These are phyloP conservation scores for Medicago lupulina DNA, from an alignment of 306 rosid genomes.

Conservation along the genomic window DNA sequence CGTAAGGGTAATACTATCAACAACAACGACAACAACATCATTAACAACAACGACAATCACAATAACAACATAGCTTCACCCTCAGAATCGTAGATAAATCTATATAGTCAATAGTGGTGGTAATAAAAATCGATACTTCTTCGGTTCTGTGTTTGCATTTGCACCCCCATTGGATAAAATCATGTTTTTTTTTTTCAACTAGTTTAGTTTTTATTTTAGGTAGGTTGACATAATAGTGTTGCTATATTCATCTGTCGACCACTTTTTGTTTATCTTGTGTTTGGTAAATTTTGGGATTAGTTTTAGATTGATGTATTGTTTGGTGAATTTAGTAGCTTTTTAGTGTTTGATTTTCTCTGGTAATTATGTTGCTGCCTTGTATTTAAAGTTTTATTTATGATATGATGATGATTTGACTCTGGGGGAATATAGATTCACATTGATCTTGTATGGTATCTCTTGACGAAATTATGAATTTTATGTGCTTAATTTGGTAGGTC, in stretches of 20 bases:
- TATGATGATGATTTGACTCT: conserved; percentile 2
- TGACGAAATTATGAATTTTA: not conserved
- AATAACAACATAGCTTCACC: conserved; percentile 54
- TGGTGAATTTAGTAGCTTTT: conserved; percentile 25
- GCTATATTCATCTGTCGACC: not conserved
- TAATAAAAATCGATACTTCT: conserved; percentile 1
- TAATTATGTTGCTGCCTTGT: conserved; percentile 28
- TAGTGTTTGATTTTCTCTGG: not conserved
- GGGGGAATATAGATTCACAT: not conserved
- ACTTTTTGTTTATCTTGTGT: not conserved
- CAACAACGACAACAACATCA: not conserved
- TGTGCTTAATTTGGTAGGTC: not conserved
- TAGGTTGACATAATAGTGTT: conserved; percentile 13
- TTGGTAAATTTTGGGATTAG: conserved; percentile 20
- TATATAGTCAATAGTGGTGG: not conserved
- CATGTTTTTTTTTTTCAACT: not conserved
- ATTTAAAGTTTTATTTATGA: not conserved
- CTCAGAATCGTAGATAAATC: conserved; percentile 49
- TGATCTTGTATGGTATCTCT: not conserved
- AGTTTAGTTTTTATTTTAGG: conserved; percentile 20
- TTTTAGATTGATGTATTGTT: conserved; percentile 23
- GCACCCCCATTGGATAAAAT: not conserved
- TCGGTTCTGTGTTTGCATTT: not conserved
- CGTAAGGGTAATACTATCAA: conserved; percentile 46
- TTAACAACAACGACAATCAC: not conserved